Base-by-base conservation (phyloP, 192 early-diverging fungal genomes). In the Nowakowskiella sp. region DNA sequence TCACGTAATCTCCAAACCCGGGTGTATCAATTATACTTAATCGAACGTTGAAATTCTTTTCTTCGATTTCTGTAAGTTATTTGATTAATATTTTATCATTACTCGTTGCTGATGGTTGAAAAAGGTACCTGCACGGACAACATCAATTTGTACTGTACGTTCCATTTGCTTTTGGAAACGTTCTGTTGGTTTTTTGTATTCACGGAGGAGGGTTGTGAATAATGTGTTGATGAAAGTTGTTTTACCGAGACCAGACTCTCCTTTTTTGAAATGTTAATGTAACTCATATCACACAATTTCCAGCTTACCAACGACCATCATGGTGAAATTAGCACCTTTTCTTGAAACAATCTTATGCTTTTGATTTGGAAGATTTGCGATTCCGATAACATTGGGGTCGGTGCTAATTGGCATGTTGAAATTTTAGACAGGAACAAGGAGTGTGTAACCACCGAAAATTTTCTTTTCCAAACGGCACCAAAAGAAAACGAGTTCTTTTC, bases 161-260 rank as follows among this genome's bases (percentile, higher is more conserved):
- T 95, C 91, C 29, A 91, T 66, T 76, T 95, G 86, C 75, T 95
- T 92, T 56, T 86, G 77, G 77, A 84, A 85, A 50, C 94, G 88
- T n/a, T 79, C 66, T 47, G 76, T 73, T 9, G 67, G 68, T 66
- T 85, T 84, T 65, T 91, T 87, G 60, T 90, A 91, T 53, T 94
- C 89, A 49, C 90, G 88, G 66, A 99, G 83, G 42, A 90, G 74
- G 24, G 93, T 93, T 26, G 92, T 89, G 64, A 99, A 92, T 49
- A 99, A 82, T 16, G 95, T 99, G 82, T 99, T 99, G 81, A 96
- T 86, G 69, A 92, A 99, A 16, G 95, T 99, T 9, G 95, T 92
- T 72, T 99, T 99, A 33, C 95, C 95, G 26, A 90, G 77, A 59
- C 95, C 95, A 53, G 93, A 97, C 73, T 94, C 92, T 54, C 94